A percentile compares a stretch with the other conserved stretches of the same genome.
These are phyloP conservation scores for Nakazawaea molendinolei DNA, from an alignment of 805 yeast genomes.

Conservation along the genomic window DNA sequence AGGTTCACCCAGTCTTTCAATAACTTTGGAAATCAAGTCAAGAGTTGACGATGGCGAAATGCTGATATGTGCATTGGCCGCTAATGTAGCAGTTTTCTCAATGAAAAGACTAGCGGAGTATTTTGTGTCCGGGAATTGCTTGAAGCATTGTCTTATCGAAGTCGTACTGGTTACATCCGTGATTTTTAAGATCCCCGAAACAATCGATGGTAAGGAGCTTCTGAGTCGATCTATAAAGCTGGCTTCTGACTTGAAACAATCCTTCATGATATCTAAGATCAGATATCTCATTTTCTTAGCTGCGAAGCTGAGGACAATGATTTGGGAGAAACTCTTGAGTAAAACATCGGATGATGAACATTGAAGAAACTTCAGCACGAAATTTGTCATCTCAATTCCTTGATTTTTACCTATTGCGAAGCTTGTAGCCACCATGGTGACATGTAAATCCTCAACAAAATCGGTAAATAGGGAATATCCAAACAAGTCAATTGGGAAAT, in stretches of 20 bases:
- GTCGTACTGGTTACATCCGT: constrained; percentile 33
- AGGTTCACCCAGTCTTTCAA: neutral
- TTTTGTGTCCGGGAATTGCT: neutral
- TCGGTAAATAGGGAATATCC: constrained; percentile 25
- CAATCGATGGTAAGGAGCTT: constrained; percentile 24
- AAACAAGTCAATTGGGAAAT: constrained; percentile 36
- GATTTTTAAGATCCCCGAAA: constrained; percentile 29
- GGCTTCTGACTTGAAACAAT: constrained; percentile 14
- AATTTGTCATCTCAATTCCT: no score
- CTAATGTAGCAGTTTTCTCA: neutral
- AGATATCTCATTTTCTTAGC: constrained; percentile 30
- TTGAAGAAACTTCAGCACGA: no score
- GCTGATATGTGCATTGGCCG: constrained; percentile 1
- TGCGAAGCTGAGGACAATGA: constrained; percentile 38
- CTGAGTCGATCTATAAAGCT: neutral
- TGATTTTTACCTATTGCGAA: no score
- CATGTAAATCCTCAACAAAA: constrained; percentile 28
- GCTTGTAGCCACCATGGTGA: no score
- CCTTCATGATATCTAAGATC: constrained; percentile 19
- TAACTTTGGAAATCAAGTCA: no score
- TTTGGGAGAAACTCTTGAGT: constrained; percentile 28
- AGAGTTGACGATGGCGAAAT: constrained; percentile 9
- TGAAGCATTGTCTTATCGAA: constrained; percentile 11
- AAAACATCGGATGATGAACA: no score
- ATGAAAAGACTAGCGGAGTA: neutral